Evolutionary conservation across 2,329 filamentous ascomycete genomes (phyloP).

Genomic region (Intubia oerlemansii): DNA sequence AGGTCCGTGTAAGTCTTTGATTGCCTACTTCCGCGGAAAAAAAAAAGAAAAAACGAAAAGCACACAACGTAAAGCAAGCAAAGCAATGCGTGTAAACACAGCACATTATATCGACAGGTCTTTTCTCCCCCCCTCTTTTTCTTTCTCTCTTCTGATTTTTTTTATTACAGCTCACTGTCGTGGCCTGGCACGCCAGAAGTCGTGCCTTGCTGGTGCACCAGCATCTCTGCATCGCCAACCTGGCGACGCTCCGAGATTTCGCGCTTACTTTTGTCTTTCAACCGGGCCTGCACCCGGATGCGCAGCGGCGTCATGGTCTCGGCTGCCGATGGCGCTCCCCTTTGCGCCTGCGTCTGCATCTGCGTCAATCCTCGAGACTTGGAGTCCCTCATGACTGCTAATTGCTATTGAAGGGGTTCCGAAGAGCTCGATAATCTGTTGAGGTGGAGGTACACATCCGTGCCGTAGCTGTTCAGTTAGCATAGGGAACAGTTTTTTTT

Average conservation of each 20-base stretch:
- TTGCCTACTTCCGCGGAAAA: too few relatives aligned
- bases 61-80: too few relatives aligned
- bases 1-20: too few relatives aligned
- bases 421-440: slow-evolving; percentile 90
- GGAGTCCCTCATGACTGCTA: slow-evolving; percentile 72
- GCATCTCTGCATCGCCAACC: slow-evolving; percentile 67
- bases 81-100: too few relatives aligned
- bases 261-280: slow-evolving; percentile 26
- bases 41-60: too few relatives aligned
- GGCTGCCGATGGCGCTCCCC: too few relatives aligned
- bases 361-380: slow-evolving; percentile 43
- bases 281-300: slow-evolving; percentile 41
- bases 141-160: too few relatives aligned
- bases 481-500: too few relatives aligned
- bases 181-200: slow-evolving; percentile 11
- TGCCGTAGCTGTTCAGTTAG: slow-evolving; percentile 53
- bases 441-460: slow-evolving; percentile 93
- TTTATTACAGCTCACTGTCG: slow-evolving; percentile 16
- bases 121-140: too few relatives aligned
- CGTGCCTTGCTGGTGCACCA: slow-evolving; percentile 34
- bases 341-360: neutral
- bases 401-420: slow-evolving; percentile 86
- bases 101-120: too few relatives aligned
- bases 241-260: slow-evolving; percentile 77
- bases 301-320: slow-evolving; percentile 20